Percentiles rank a stretch among this genome's conserved stretches.
phyloP scores from a whole-genome alignment of 306 rosid species.

The Corylus avellana region DNA sequence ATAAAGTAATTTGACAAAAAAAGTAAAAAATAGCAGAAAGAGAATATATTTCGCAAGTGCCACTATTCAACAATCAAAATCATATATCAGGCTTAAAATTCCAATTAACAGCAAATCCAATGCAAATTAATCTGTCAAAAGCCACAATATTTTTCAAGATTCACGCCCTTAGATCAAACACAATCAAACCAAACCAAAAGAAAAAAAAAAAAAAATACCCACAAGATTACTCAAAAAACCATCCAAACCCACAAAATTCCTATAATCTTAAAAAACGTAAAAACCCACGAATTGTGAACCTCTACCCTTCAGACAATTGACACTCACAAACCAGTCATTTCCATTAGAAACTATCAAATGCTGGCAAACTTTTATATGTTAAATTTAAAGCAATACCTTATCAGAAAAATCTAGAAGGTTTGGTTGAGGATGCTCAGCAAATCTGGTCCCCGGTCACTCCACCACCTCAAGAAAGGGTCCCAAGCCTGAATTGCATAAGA shows the following conservation, averaged over 20 bases:
- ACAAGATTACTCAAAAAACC: not conserved
- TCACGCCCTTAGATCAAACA: not conserved
- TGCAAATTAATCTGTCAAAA: not conserved
- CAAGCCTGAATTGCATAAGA: too few relatives aligned
- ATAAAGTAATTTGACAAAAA: not conserved
- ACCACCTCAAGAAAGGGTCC: too few relatives aligned
- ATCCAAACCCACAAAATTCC: not conserved
- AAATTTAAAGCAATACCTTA: constrained; percentile 56
- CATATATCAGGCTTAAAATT: not conserved
- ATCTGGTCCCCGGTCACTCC: not conserved
- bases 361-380: constrained; percentile 2
- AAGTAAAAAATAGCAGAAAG: not conserved
- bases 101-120: not conserved
- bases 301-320: not conserved
- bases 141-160: constrained; percentile 5
- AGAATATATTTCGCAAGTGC: not conserved
- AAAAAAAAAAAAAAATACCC: too few relatives aligned
- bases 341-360: not conserved
- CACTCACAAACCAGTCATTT: constrained; percentile 1
- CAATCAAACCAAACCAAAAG: not conserved
- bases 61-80: not conserved
- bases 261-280: not conserved
- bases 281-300: not conserved
- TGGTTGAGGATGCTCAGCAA: constrained; percentile 53
- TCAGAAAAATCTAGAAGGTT: constrained; percentile 83